Evolutionary conservation across 371 early-diverging fungal species (phyloP), one percentile per base, ranked within the genome.

Genomic region (Mucor mucedo): DNA sequence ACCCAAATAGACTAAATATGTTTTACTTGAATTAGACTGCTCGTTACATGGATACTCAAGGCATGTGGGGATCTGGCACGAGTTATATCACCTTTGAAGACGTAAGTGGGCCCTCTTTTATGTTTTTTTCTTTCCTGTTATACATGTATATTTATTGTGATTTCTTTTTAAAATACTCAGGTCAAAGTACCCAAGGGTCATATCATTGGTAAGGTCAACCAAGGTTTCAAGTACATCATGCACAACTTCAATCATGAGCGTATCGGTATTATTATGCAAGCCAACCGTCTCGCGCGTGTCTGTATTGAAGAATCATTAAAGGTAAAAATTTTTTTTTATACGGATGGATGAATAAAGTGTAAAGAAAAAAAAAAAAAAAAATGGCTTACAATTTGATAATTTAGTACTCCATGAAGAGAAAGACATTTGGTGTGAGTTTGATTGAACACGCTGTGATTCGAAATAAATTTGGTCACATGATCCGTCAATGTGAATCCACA

Each of bases 231-330:
- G 73, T 89, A 86, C 55, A 86, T 89, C 39, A 85, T 88, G 83
- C 72, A 82, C 44, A 91, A 91, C 78, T 93, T 92, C 59, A 93
- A 93, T 65, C 87, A 88, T 65, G 93, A 93, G 65, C 84, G 89
- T 49, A 77, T 88, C 84, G 91, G 92, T 42, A 91, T 93, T 60
- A 84, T 88, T 35, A 89, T 89, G 71, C 94, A 95, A 74, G 91
- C 93, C n/a, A 93, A 78, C 41, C 88, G 96, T 21, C 87, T 94
- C 61, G 87, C 94, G 21, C 90, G 96, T 68, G 92, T 94, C 10
- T 94, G 94, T 64, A 85, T 89, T 70, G 94, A 94, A 69, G 96
- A 95, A 58, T 79, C 90, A 10, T 71, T 94, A 69, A 91, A 91
- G 72, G 76, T 73, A 68, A 45, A n/a, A n/a, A n/a, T n/a, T n/a